Conservation (phyloP, 2,329 filamentous ascomycete genomes). For the Orbilia blumenaviensis region DNA sequence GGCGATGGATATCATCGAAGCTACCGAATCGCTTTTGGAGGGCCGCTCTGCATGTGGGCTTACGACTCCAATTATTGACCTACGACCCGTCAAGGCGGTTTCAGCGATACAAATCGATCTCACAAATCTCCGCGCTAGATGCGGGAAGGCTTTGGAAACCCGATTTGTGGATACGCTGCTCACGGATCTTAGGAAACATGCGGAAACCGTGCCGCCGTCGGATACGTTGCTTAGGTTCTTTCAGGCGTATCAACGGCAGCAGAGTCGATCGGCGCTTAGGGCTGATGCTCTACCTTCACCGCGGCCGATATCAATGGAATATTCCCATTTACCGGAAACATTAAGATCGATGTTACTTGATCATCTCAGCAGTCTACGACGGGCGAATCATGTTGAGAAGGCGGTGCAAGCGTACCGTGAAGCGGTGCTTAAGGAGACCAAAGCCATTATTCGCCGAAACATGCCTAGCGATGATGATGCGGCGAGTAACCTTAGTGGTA, state of each 20-base stretch:
- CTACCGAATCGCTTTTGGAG: slow-evolving; percentile 74
- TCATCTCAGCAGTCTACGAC: slow-evolving; percentile 79
- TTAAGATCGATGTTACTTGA: slow-evolving; percentile 76
- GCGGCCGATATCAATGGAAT: slow-evolving; percentile 69
- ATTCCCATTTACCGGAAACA: slow-evolving; percentile 75
- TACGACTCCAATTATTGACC: slow-evolving; percentile 53
- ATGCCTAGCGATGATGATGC: slow-evolving; percentile 94
- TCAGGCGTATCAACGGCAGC: slow-evolving; percentile 73
- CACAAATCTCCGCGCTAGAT: slow-evolving; percentile 76
- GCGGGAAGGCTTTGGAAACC: slow-evolving; percentile 85
- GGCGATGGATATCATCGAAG: slow-evolving; percentile 79
- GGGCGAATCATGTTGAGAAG: slow-evolving; percentile 79
- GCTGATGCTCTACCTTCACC: slow-evolving; percentile 55
- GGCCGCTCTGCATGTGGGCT: slow-evolving; percentile 23
- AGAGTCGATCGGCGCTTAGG: slow-evolving; percentile 64
- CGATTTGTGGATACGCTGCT: slow-evolving; percentile 82
- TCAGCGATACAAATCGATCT: slow-evolving; percentile 82
- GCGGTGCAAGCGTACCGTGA: slow-evolving; percentile 88
- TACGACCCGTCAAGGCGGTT: slow-evolving; percentile 73
- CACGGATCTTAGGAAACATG: slow-evolving; percentile 80
- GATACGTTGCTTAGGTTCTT: slow-evolving; percentile 88
- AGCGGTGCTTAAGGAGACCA: slow-evolving; percentile 83
- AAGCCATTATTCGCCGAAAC: slow-evolving; percentile 81
- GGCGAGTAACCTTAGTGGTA: slow-evolving; percentile 70
- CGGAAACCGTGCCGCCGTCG: slow-evolving; percentile 73